Evolutionary conservation across 306 rosid genomes (phyloP).

Genomic region (Acacia melanoxylon): DNA sequence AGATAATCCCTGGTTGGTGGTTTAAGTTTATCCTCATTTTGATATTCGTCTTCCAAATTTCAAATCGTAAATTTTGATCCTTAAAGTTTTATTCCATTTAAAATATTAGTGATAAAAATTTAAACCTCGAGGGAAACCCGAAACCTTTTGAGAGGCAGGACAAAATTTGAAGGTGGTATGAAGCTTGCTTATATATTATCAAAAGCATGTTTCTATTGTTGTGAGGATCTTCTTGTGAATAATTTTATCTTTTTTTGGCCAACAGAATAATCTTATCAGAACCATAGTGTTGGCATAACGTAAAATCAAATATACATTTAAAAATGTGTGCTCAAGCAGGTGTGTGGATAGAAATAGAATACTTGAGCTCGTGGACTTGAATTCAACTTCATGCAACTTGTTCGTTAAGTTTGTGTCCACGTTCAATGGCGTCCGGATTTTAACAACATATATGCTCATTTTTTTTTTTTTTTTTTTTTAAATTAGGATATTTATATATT

Average conservation of each 20-base stretch:
- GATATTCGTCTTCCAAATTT: too few relatives aligned
- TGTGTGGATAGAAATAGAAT: neutral
- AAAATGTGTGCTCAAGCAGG: neutral
- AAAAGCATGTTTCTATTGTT: neutral
- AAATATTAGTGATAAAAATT: too few relatives aligned
- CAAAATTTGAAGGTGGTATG: too few relatives aligned
- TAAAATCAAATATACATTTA: too few relatives aligned
- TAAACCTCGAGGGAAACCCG: too few relatives aligned
- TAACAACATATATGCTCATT: neutral
- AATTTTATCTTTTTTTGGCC: neutral
- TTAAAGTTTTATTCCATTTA: too few relatives aligned
- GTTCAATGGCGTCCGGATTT: neutral
- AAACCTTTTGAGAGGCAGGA: too few relatives aligned
- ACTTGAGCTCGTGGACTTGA: neutral
- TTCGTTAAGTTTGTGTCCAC: neutral
- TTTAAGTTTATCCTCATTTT: too few relatives aligned
- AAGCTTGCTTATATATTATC: neutral
- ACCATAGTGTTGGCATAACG: neutral
- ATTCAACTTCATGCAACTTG: neutral
- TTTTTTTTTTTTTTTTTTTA: neutral
- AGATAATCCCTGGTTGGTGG: too few relatives aligned
- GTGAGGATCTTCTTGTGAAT: neutral
- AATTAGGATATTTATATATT: neutral
- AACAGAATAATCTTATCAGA: neutral
- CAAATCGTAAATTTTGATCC: too few relatives aligned